Percentiles rank a stretch among this genome's conserved stretches.
Conservation (phyloP, 2,329 filamentous ascomycete species). For the Alternaria infectoria region DNA sequence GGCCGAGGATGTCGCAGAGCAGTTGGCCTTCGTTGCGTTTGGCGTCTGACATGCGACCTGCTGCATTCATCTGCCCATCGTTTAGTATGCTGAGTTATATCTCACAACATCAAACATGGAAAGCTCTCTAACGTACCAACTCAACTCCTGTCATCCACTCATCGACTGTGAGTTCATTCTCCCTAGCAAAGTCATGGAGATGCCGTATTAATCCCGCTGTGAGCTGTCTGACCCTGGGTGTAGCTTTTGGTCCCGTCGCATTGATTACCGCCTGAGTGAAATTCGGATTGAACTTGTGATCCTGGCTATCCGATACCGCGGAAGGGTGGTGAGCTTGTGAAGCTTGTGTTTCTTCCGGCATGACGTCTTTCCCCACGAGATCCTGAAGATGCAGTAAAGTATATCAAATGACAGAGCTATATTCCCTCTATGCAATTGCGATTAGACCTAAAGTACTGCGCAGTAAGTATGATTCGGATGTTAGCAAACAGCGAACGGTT, state of each 20-base stretch:
- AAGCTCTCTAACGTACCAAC: constrained; percentile 56
- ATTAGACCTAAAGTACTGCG: not conserved
- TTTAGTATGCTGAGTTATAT: constrained; percentile 2
- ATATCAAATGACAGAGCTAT: not conserved
- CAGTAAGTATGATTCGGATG: not conserved
- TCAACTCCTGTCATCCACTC: constrained; percentile 79
- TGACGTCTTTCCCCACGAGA: not conserved
- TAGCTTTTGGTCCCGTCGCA: constrained; percentile 72
- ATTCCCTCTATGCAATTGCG: not conserved
- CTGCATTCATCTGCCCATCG: constrained; percentile 60
- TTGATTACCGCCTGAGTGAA: constrained; percentile 78
- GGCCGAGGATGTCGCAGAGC: constrained; percentile 63
- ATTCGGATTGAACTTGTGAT: constrained; percentile 69
- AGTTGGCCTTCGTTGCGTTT: constrained; percentile 69
- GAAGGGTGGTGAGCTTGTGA: constrained; percentile 4
- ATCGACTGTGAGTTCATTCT: constrained; percentile 77
- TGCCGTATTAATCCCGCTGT: constrained; percentile 70
- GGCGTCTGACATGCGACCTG: constrained; percentile 67
- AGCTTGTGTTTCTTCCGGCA: not conserved
- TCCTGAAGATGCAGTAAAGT: not conserved
- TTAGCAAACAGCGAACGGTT: not conserved
- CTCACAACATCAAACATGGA: not conserved
- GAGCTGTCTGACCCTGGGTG: constrained; percentile 68
- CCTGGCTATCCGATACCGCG: constrained; percentile 19
- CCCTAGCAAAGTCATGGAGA: constrained; percentile 78